Conservation (phyloP, 2,329 filamentous ascomycete species). For the Onygena corvina region DNA sequence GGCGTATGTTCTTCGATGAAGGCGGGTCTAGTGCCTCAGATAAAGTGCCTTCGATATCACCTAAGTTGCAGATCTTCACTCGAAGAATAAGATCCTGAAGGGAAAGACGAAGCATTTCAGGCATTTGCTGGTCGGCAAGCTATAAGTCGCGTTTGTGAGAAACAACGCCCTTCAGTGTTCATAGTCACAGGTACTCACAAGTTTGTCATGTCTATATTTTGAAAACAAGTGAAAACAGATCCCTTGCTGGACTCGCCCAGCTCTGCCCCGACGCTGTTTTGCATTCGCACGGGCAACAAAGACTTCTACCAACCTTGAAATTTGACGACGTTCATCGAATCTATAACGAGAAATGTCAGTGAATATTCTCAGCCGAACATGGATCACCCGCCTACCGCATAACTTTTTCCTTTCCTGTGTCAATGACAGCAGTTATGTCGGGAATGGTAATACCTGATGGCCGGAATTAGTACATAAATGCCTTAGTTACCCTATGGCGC, state of each 20-base stretch:
- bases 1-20: slow-evolving; percentile 78
- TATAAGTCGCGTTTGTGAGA: slow-evolving; percentile 21
- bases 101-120: slow-evolving; percentile 88
- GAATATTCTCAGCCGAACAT: neutral
- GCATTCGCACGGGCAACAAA: slow-evolving; percentile 95
- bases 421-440: slow-evolving; percentile 91
- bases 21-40: slow-evolving; percentile 81
- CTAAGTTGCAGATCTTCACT: slow-evolving; percentile 94
- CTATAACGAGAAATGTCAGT: slow-evolving; percentile 28
- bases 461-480: neutral
- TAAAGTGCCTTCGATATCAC: slow-evolving; percentile 81
- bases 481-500: neutral
- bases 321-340: slow-evolving; percentile 82
- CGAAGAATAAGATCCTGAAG: slow-evolving; percentile 90
- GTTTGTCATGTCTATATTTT: slow-evolving; percentile 68
- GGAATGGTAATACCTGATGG: slow-evolving; percentile 68
- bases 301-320: slow-evolving; percentile 81
- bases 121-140: slow-evolving; percentile 86
- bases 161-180: neutral
- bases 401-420: slow-evolving; percentile 92
- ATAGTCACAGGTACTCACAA: slow-evolving; percentile 28
- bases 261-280: slow-evolving; percentile 84
- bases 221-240: slow-evolving; percentile 95
- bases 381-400: slow-evolving; percentile 45
- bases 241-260: slow-evolving; percentile 87